Base-by-base conservation (phyloP, 495 filamentous ascomycete species). In the Neurospora sp. region DNA sequence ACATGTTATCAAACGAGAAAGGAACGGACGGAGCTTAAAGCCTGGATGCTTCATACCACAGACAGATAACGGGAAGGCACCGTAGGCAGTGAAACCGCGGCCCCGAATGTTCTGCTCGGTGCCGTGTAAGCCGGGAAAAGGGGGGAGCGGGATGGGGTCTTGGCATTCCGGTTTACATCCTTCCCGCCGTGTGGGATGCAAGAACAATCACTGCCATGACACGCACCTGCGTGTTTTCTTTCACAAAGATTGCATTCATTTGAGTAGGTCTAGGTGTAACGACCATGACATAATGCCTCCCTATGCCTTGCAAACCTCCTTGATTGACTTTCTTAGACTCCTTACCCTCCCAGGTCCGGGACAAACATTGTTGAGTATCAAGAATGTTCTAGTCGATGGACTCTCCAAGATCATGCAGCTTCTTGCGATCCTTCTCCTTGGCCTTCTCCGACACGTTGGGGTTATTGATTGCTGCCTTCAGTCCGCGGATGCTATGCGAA, bases 391-490 rank as follows among this genome's bases (percentile, higher is more conserved):
- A 75, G 20, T 77, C 71, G 11, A 70, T 41, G 12, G 69, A 35
- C 73, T 79, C 78, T 46, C 79, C 78, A 68, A 81, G n/a, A 0
- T 77, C 76, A 3, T 69, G 61, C 69, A 81, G 46, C 71, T 77
- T 79, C 75, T 79, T 72, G 14, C 78, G 74, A 40, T 81, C 78
- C 48, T 71, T 71, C n/a, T 79, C 75, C 71, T 81, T 79, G 6
- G 79, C 79, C 53, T 77, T 74, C 41, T 77, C 74, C 48, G 75
- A 77, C 1, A 77, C 75, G 40, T 77, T 39, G 4, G 75, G 75
- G 72, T 77, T 77, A 12, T 75, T 72, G 42, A 77, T 27, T n/a
- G 75, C 75, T 11, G 75, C 72, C 68, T 74, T 77, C 27, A 77
- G 68, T 37, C 75, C 75, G 3, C 75, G 75, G 16, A 77, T 75